phyloP scores from a whole-genome alignment of 495 filamentous ascomycete species.

The Articulospora tetracladia region DNA sequence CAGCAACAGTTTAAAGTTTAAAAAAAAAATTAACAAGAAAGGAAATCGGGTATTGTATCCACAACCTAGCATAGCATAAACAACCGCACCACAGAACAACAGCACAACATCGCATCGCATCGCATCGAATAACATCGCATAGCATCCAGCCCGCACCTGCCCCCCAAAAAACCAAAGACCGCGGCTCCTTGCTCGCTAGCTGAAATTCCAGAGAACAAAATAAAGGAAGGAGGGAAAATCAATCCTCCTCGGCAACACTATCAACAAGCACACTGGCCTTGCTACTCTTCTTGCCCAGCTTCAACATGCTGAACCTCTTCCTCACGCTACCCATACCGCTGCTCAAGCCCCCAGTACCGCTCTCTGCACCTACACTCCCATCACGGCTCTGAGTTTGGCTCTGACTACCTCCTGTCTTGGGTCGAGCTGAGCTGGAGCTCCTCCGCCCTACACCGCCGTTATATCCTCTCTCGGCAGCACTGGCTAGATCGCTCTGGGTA shows the following conservation, averaged over 20 bases:
- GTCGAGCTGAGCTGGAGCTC: background rate
- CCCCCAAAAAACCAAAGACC: no score
- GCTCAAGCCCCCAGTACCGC: background rate
- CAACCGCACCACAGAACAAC: no score
- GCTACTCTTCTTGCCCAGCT: conserved; percentile 62
- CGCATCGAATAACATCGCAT: no score
- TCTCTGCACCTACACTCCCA: conserved; percentile 8
- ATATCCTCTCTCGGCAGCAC: background rate
- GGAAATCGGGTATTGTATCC: background rate
- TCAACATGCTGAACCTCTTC: conserved; percentile 67
- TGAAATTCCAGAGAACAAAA: no score
- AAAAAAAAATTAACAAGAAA: background rate
- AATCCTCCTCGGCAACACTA: conserved; percentile 41
- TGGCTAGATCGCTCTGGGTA: background rate
- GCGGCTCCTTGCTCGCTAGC: no score
- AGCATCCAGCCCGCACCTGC: no score
- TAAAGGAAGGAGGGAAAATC: background rate
- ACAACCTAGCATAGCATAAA: background rate
- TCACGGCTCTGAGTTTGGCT: background rate
- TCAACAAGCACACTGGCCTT: conserved; percentile 46
- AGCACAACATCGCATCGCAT: no score
- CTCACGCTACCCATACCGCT: conserved; percentile 48
- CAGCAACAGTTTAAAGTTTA: background rate
- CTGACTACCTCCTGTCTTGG: background rate
- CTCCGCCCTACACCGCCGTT: background rate